These are phyloP conservation scores for Penicillium sp. DNA, from an alignment of 2,329 filamentous ascomycete species.

Conservation along the genomic window DNA sequence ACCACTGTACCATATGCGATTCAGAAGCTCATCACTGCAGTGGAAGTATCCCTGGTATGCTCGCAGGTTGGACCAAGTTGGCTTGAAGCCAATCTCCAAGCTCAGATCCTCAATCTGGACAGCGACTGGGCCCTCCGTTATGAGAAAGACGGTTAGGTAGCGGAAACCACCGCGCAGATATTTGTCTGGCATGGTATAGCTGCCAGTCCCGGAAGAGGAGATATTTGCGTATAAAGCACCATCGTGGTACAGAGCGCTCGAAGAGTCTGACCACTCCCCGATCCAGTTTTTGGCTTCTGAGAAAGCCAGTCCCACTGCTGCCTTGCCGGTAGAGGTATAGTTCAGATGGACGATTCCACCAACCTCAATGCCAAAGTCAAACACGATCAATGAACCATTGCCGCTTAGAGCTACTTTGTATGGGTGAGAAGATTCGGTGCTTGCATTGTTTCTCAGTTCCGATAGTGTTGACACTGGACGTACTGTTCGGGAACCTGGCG, in stretches of 20 bases:
- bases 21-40: slow-evolving; percentile 53
- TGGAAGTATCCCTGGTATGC: slow-evolving; percentile 58
- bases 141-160: slow-evolving; percentile 46
- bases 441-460: slow-evolving; percentile 29
- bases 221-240: slow-evolving; percentile 42
- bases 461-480: slow-evolving; percentile 48
- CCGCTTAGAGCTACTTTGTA: slow-evolving; percentile 35
- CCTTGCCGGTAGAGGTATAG: slow-evolving; percentile 46
- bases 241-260: slow-evolving; percentile 50
- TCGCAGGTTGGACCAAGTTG: slow-evolving; percentile 54
- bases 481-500: slow-evolving; percentile 55
- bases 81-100: slow-evolving; percentile 51
- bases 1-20: slow-evolving; percentile 59
- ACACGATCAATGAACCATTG: slow-evolving; percentile 57
- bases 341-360: slow-evolving; percentile 57
- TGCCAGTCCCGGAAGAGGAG: slow-evolving; percentile 31
- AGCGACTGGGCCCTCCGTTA: slow-evolving; percentile 31
- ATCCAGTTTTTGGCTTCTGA: slow-evolving; percentile 53
- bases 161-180: slow-evolving; percentile 48
- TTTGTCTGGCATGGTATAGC: slow-evolving; percentile 42
- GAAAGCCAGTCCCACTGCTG: slow-evolving; percentile 50
- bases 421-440: slow-evolving; percentile 30
- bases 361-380: slow-evolving; percentile 62
- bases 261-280: slow-evolving; percentile 51
- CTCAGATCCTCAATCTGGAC: slow-evolving; percentile 41